Evolutionary conservation across 2,329 filamentous ascomycete species (phyloP), one percentile per base, ranked within the genome.

Genomic region (Trichoderma sp.): DNA sequence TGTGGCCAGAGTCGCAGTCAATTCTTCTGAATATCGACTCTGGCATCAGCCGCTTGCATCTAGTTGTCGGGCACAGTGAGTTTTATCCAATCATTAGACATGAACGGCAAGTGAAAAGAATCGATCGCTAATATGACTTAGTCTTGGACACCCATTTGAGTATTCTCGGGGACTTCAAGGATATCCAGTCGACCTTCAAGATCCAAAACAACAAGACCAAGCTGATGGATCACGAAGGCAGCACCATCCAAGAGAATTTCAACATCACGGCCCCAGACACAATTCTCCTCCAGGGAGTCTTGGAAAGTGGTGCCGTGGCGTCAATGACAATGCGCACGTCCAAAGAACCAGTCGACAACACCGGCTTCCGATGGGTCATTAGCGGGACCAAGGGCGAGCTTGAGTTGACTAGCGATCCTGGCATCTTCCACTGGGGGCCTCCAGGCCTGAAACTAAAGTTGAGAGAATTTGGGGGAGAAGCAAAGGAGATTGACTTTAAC

Each of bases 401-500:
- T 65, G 62, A 53, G 28, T 3, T 65, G 39, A 65, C 39, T 9
- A 65, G 62, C 26, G 43, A 65, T 26, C 62, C 62, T 53, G 62
- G 62, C 62, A 53, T 65, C 7, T 65, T 65, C 62, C 62, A 65
- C 62, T 65, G 62, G 62, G 62, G 62, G 1, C 62, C 39, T 53
- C 32, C 62, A 65, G 62, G 62, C 28, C 12, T 65, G n/a, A 65
- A 65, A 53, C 28, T 65, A 43, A 65, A 65, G 17, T 23, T 65
- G 39, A 65, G 28, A 34, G 62, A 65, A 26, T 65, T 53, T 53
- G 39, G 62, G 28, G 39, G 39, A 23, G 62, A 65, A 23, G 62
- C n/a, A 34, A 65, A 65, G 62, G 62, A 65, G 62, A 53, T 65
- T 65, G 43, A 65, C n/a, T 65, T 65, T 20, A 53, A 34, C 62